A percentile compares a stretch with the other conserved stretches of the same genome.
Conservation (phyloP, 495 filamentous ascomycete species). For the Parathielavia appendiculata region DNA sequence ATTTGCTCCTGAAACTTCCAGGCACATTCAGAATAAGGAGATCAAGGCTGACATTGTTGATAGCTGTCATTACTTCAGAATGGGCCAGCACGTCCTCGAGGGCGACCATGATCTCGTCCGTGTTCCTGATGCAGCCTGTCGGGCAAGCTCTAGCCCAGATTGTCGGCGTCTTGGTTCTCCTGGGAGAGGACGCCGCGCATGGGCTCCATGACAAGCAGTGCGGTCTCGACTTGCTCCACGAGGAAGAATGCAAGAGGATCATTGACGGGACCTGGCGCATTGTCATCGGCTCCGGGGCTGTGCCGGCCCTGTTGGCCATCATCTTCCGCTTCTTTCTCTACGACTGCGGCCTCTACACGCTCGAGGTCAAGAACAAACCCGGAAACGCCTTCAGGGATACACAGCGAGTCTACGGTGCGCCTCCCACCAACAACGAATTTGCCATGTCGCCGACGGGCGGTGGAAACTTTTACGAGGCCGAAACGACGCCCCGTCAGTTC, state of each 20-base stretch:
- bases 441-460: conserved; percentile 58
- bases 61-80: conserved; percentile 68
- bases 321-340: conserved; percentile 76
- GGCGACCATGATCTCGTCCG: conserved; percentile 70
- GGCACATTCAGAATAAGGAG: too few species aligned
- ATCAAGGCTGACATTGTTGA: too few species aligned
- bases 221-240: conserved; percentile 43
- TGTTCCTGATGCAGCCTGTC: conserved; percentile 76
- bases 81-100: conserved; percentile 67
- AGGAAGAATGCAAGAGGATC: conserved; percentile 57
- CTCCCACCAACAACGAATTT: conserved; percentile 57
- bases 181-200: conserved; percentile 61
- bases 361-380: conserved; percentile 63
- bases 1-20: too few species aligned
- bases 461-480: conserved; percentile 5
- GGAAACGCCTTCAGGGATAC: conserved; percentile 59
- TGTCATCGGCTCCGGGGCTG: conserved; percentile 66
- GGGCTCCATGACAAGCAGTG: conserved; percentile 44
- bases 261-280: conserved; percentile 77
- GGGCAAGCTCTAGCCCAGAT: conserved; percentile 65
- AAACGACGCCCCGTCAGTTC: conserved; percentile 30
- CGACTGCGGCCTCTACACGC: conserved; percentile 68
- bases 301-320: conserved; percentile 64
- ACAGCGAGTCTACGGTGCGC: conserved; percentile 48
- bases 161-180: conserved; percentile 59